Evolutionary conservation across 371 early-diverging fungal species (phyloP).

Genomic region (Mucor irregularis): DNA sequence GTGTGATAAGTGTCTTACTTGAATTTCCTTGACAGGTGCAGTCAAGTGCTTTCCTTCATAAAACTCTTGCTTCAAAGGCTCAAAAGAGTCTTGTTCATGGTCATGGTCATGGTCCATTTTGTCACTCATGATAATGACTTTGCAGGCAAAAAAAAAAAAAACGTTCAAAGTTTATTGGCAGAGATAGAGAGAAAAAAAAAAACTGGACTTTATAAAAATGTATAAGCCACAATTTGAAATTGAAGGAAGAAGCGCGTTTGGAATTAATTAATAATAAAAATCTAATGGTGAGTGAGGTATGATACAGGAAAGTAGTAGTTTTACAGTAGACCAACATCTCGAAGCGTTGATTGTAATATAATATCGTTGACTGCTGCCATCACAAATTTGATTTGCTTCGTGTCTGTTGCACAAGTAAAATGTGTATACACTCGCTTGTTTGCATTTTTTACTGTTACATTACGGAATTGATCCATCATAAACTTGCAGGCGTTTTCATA

Average conservation of each 20-base stretch:
- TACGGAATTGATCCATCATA: slow-evolving; percentile 24
- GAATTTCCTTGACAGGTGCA: slow-evolving; percentile 52
- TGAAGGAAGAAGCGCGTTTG: no score
- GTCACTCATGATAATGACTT: background rate
- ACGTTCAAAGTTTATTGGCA: no score
- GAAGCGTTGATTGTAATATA: slow-evolving; percentile 55
- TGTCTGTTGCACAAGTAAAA: slow-evolving; percentile 59
- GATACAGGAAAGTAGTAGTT: no score
- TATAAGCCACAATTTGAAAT: background rate
- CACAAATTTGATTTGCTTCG: slow-evolving; percentile 66
- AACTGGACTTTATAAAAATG: background rate
- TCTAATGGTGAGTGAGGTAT: no score
- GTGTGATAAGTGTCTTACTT: slow-evolving; percentile 24
- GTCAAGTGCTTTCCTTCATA: slow-evolving; percentile 49
- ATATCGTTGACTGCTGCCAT: slow-evolving; percentile 72
- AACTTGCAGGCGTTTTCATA: slow-evolving; percentile 51
- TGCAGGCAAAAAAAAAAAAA: background rate
- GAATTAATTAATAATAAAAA: no score
- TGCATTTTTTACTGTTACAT: slow-evolving; percentile 4
- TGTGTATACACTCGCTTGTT: slow-evolving; percentile 39
- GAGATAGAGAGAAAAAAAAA: background rate
- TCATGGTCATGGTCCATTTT: slow-evolving; percentile 9
- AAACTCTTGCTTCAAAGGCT: slow-evolving; percentile 40
- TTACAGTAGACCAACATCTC: slow-evolving; percentile 58
- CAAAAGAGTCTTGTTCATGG: slow-evolving; percentile 34